Evolutionary conservation across 2,329 filamentous ascomycete genomes (phyloP).

Genomic region (Paecilomyces niveus): DNA sequence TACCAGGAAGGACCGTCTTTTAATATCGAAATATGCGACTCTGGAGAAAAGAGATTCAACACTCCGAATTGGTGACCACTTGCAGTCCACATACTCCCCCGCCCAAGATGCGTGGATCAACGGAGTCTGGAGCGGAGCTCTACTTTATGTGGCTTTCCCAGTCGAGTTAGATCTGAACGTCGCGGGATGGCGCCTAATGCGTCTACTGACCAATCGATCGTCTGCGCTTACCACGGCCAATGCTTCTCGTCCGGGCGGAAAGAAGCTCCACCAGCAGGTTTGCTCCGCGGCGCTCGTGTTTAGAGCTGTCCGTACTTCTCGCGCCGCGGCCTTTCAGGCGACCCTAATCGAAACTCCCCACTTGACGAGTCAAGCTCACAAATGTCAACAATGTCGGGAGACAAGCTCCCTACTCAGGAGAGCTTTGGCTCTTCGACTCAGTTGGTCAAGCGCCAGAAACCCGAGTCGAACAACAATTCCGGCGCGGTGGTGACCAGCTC

Average conservation of each 20-base stretch:
- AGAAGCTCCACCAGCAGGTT: constrained; percentile 1
- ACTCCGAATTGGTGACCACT: background rate
- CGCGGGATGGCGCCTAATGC: background rate
- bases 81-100: constrained; percentile 11
- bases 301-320: constrained; percentile 1
- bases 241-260: background rate
- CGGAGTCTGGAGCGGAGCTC: constrained; percentile 10
- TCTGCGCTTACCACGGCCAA: background rate
- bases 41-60: background rate
- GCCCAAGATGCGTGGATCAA: constrained; percentile 11
- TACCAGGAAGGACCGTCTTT: background rate
- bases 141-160: constrained; percentile 5
- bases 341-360: background rate
- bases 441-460: constrained; percentile 84
- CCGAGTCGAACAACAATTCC: constrained; percentile 51
- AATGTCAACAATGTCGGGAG: constrained; percentile 62
- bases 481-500: constrained; percentile 52
- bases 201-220: background rate
- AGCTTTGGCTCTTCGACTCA: constrained; percentile 68
- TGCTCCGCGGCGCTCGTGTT: constrained; percentile 3
- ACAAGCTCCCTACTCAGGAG: constrained; percentile 85
- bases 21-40: background rate
- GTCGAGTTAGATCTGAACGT: background rate
- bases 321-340: background rate
- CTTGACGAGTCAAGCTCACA: background rate